Evolutionary conservation across 805 yeast species (phyloP), one percentile per base, ranked within the genome.

Genomic region (Helenozyma rhizophorensis): DNA sequence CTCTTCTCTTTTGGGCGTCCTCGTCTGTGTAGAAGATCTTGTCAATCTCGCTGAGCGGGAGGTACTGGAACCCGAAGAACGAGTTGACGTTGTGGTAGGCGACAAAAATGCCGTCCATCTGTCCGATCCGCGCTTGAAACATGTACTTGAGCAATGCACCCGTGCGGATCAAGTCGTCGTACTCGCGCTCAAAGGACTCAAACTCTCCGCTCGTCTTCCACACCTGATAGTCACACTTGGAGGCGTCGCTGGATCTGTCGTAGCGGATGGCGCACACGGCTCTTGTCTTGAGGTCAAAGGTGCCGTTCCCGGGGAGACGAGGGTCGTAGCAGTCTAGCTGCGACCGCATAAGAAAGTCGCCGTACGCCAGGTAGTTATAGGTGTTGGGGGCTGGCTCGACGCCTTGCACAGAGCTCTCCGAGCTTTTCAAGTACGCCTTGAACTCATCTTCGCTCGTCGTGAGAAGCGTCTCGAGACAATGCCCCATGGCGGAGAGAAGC

Each of bases 61-160:
- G 54, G 55, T 90, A 90, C 56, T 88, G 90, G 57, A 88, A 93
- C 3, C 97, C 98, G 58, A 90, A 86, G 47, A 89, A 74, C 29
- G 78, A 65, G 19, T 75, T 68, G 32, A 87, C 72, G 54, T 89
- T 90, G 56, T 90, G 98, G 56, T 80, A 90, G 0, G 96, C 96
- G 11, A 90, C 70, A 46, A 85, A 87, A 2, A 93, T 86, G 5
- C 98, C 98, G 58, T 89, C 97, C 97, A 93, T 90, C 48, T 83
- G 79, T 3, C 97, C 98, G 25, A 90, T 83, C 41, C 97, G 70
- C 0, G 96, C 97, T 57, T 93, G 97, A 44, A 90, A 67, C 2
- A 84, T 74, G 52, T 90, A 90, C 59, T 90, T 90, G 46, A 90
- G 63, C 59, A 90, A 60, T 0, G 93, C 81, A 2, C 68, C 70